Evolutionary conservation across 257 asterid species (phyloP), one percentile per base, ranked within the genome.

Genomic region (Solanum sparsipilum): DNA sequence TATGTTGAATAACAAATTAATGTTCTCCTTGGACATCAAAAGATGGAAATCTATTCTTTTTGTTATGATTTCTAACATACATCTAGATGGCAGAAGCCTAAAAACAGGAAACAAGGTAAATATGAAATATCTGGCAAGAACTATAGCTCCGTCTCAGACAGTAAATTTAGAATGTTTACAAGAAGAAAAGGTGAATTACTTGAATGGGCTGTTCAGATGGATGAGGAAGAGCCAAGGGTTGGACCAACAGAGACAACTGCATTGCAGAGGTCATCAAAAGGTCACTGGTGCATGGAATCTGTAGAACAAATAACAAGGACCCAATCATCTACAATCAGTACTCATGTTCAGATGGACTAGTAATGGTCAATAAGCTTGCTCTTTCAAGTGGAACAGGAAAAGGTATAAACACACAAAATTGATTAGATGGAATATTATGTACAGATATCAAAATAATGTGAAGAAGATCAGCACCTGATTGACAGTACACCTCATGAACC

Each of bases 191-290:
- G 89, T 75, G 83, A 83, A 91, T 90, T 96, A 97, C 99, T 83
- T 97, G 98, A 90, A 96, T 94, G 39, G 98, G 96, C 90, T 96
- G 98, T 93, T 97, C 99, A 65, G 98, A 94, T 20, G 99, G 97
- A 92, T 97, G 98, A 67, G 98, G 95, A 83, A 96, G 98, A 89
- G 99, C 98, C 88, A 97, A 89, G 86, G 99, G 99, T 93, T 97
- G 99, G 90, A 97, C 99, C 94, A 96, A 89, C 83, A 97, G 91
- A 90, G 98, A 95, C 94, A 97, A 89, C 93, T 95, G 99, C 99
- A 96, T 96, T 52, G 98, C 98, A 68, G 99, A 96, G 86, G 99
- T 97, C 32, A 98, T 95, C 91, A 97, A 91, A 89, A 96, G 95
- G 88, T 97, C 99, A 83, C 90, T 92, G 38, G 99, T 96, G 88